Percentiles rank a stretch among this genome's conserved stretches.
Evolutionary conservation across 495 filamentous ascomycete genomes (phyloP).

Genomic region (Penicillium antarcticum): DNA sequence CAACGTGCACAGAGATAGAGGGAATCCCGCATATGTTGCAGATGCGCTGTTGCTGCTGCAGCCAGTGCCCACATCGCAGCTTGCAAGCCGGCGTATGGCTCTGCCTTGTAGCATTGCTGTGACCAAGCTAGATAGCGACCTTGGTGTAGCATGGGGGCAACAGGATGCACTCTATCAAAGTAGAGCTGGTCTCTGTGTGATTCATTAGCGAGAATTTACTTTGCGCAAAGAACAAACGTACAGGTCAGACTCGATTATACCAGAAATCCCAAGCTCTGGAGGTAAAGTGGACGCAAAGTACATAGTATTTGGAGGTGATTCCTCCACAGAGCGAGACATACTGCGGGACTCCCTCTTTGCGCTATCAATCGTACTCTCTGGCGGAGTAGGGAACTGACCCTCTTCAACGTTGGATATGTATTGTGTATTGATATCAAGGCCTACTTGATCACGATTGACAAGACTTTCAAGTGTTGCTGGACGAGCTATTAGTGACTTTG

Average conservation of each 20-base stretch:
- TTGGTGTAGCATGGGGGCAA: constrained; percentile 52
- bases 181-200: constrained; percentile 51
- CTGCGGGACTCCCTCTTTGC: background rate
- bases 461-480: constrained; percentile 8
- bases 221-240: background rate
- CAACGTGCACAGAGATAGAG: constrained; percentile 48
- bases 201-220: constrained; percentile 12
- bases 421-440: background rate
- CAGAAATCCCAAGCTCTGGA: background rate
- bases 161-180: constrained; percentile 56
- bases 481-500: background rate
- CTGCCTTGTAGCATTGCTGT: constrained; percentile 20
- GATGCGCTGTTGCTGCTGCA: constrained; percentile 50
- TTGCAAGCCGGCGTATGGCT: constrained; percentile 42
- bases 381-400: background rate
- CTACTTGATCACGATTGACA: background rate
- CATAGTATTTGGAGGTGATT: background rate
- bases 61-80: constrained; percentile 57
- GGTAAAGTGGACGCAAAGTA: background rate
- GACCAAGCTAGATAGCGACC: constrained; percentile 41
- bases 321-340: background rate
- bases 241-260: constrained; percentile 6
- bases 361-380: background rate
- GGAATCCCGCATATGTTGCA: constrained; percentile 39
- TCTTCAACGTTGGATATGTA: background rate